Base-by-base conservation (phyloP, 2,329 filamentous ascomycete species). In the Trichoderma sp. region DNA sequence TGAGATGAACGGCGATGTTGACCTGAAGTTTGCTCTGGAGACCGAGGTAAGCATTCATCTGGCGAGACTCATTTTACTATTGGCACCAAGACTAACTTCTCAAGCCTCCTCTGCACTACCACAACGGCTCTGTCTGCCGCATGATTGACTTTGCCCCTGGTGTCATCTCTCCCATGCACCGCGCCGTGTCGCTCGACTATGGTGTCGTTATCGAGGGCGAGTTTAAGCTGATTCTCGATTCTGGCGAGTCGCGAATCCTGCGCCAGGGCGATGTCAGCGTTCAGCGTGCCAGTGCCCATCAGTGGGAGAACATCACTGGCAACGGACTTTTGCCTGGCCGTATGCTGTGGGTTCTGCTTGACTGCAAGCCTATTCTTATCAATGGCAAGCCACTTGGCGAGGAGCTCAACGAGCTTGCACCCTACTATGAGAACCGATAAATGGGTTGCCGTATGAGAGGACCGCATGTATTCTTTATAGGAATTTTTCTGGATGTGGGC, bases 131-230 rank as follows among this genome's bases (percentile, higher is more conserved):
- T 0, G 80, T 85, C 1, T 79, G 81, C 37, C 80, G 83, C 7
- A 78, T 83, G 66, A 82, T 86, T 39, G 84, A 86, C 74, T 82
- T 85, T 49, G 82, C 78, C 0, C 78, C 83, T 0, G 78, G 79
- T 0, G 74, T 82, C 5, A 79, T 67, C 60, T 73, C 68, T 73
- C 75, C 64, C 21, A 84, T 86, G 80, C 86, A 88, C 71, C 81
- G 85, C 14, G 87, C 85, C 0, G 80, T 84, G 71, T 84, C 80
- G 49, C 76, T 88, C 3, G 86, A 88, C 72, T 87, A 84, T 70
- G 86, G 85, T 3, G 79, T 87, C 65, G 80, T 88, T 3, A 72
- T 88, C 7, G 85, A 88, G 71, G 86, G 86, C 1, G 79, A 81
- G 72, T 74, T 88, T 32, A 84, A 86, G 70, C 78, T 87, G 76